Base-by-base conservation (phyloP, 2,329 filamentous ascomycete species). In the Diaporthe destruens region DNA sequence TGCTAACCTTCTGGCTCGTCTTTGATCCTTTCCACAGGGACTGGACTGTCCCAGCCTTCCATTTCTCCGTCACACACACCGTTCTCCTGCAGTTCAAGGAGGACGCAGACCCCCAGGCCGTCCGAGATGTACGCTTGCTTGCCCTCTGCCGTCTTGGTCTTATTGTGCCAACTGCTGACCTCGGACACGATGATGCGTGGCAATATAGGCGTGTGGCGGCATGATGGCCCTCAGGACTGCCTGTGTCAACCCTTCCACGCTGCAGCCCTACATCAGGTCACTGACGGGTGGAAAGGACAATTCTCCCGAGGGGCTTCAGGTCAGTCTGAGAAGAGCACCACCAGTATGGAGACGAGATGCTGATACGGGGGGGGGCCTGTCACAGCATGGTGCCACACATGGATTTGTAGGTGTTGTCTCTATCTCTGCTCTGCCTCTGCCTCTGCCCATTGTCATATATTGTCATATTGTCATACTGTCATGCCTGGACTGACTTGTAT, bases 261-360 rank as follows among this genome's bases (percentile, higher is more conserved):
- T 88, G 9, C 82, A 86, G 71, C 86, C 87, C 0, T 93, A 93
- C 76, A 87, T 93, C 71, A 87, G 85, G 74, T 84, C 86, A 0
- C 81, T 87, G 20, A 85, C 85, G 1, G 91, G 89, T 0, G 91
- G 91, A 1, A 82, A 81, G 59, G 88, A 93, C 75, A 91, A 89
- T 76, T 91, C 88, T 51, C 83, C 84, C 0, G 91, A 93, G 78
- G 88, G 87, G 7, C 80, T 85, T n/a, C 87, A 91, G 81, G 90
- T 92, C 82, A 53, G 61, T 66, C 14, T 39, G 29, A 23, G 39
- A 14, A 36, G 32, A 32, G 32, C 8, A n/a, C 20, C 32, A 23
- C 4, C 2, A 6, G 53, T 12, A 39, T 29, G 16, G 16, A 25
- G 6, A 12, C 32, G n/a, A 36, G 20, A 36, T 39, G 61, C 61